These are phyloP conservation scores for Ceratocystis smalleyi DNA, from an alignment of 2,329 filamentous ascomycete species.

Conservation along the genomic window DNA sequence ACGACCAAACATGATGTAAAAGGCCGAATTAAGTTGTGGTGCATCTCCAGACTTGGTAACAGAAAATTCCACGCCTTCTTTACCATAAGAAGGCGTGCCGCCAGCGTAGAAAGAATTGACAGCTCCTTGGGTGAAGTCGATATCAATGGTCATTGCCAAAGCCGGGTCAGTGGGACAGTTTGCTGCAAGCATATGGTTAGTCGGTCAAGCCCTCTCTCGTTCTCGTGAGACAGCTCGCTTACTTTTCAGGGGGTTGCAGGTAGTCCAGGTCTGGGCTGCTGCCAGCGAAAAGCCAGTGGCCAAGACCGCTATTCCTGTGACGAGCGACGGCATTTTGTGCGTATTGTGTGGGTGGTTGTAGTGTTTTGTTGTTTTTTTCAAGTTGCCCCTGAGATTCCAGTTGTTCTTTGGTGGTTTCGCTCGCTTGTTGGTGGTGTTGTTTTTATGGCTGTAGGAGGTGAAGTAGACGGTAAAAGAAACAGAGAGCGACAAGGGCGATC, in stretches of 20 bases:
- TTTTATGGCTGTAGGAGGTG: neutral
- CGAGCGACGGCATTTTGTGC: slow-evolving; percentile 4
- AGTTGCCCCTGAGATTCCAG: neutral
- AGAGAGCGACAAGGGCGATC: neutral
- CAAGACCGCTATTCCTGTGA: slow-evolving; percentile 17
- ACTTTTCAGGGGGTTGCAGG: slow-evolving; percentile 28
- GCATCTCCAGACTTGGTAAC: slow-evolving; percentile 64
- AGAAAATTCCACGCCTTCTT: slow-evolving; percentile 65
- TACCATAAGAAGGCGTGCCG: slow-evolving; percentile 53
- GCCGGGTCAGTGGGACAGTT: slow-evolving; percentile 63
- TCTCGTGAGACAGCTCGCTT: slow-evolving; percentile 20
- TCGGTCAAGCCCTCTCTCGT: slow-evolving; percentile 1
- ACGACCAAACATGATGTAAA: slow-evolving; percentile 98
- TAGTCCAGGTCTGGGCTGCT: slow-evolving; percentile 28
- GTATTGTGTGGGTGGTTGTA: neutral
- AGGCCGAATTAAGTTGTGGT: slow-evolving; percentile 73
- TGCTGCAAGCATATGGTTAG: slow-evolving; percentile 23
- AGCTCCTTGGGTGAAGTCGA: slow-evolving; percentile 65
- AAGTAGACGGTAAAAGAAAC: neutral
- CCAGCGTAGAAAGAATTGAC: slow-evolving; percentile 65
- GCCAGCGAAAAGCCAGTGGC: slow-evolving; percentile 20
- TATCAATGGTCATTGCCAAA: slow-evolving; percentile 63
- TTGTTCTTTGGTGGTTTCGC: neutral
- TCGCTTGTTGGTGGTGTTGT: neutral
- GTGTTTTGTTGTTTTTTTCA: neutral